Evolutionary conservation across 176 grass and related monocot genomes (phyloP), one percentile per base, ranked within the genome.

Genomic region (Carex myosuroides): DNA sequence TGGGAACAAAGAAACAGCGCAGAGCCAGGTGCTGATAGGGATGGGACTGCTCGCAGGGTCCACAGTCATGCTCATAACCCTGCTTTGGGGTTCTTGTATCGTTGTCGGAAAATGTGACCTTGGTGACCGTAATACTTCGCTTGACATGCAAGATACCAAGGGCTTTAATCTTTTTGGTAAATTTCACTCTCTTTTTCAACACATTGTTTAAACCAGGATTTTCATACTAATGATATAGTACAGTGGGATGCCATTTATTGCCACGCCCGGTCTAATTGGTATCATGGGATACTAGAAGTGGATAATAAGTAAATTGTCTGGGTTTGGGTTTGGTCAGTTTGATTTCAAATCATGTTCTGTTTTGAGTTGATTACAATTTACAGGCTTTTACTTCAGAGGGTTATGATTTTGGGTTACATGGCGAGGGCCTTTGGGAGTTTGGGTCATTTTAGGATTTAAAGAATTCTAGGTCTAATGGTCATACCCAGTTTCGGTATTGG

Each of bases 1-100:
- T 0, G 96, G 96, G 85, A 99, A 78, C 65, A 95, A 88, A 89
- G 96, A 95, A 79, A 95, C 89, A 1, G 96, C 96, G 11, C 96
- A 99, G 82, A 95, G 90, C 86, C 96, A 99, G 84, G 96, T 99
- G 67, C 84, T 94, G 4, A 90, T 99, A 20, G 96, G 96, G 33
- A 99, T 95, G 93, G 96, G 96, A 55, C 84, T 99, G 76, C 96
- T 99, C 83, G 91, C 96, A 84, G 96, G 96, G 66, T 99, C 96
- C 26, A 99, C 96, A 0, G 89, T 99, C 70, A 93, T 99, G 87
- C 96, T 99, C 73, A 55, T 99, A 22, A 99, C 96, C 14, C 14
- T 99, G 48, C 93, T 99, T 32, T 99, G 96, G 96, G 96, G 96
- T 86, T 93, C 93, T 70, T 99, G 96, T 87, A 59, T 99, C 11